Base-by-base conservation (phyloP, 164 flowering plant genomes). In the Tetracentron sinense region DNA sequence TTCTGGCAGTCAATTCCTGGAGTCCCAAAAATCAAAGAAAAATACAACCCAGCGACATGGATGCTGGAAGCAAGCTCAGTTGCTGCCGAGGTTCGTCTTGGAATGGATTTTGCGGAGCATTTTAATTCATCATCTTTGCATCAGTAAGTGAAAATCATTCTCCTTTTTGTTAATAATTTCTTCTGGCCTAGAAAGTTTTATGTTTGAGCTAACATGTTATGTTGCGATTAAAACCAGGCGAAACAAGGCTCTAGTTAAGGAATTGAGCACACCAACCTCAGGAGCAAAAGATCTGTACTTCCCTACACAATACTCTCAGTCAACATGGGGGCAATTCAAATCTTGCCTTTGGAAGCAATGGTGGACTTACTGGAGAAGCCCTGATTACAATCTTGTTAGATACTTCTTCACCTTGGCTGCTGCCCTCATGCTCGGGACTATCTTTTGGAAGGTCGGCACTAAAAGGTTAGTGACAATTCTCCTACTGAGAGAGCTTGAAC, bases 21-120 rank as follows among this genome's bases (percentile, higher is more conserved):
- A 50, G 82, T 91, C 28, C 86, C 85, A 22, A 89, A 77, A 66
- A 91, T 94, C 44, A 82, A 79, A 62, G 95, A 89, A 0, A 87
- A 80, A 50, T 85, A 86, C 74, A 94, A 94, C 70, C 97, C 98
- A 0, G 97, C 97, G 14, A 85, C 97, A 61, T 94, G 98, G 98
- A 94, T 94, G 98, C 78, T 94, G 0, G 98, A 91, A 82, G 97
- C 74, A 50, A 91, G 90, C 83, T 94, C 98, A 7, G 63, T 81
- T 29, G 85, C 89, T 28, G 84, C 84, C 23, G 98, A 94, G 76
- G 76, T 75, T 28, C 67, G 82, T 29, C 85, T 89, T 0, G 79
- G 76, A 47, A 87, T 89, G 29, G 98, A 94, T 77, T 94, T 94
- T 56, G 93, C 98, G 0, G 88, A 89, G 52, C 62, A 78, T 73